phyloP scores from a whole-genome alignment of 768 basidiomycete species.

The Tubosaeta sp. region DNA sequence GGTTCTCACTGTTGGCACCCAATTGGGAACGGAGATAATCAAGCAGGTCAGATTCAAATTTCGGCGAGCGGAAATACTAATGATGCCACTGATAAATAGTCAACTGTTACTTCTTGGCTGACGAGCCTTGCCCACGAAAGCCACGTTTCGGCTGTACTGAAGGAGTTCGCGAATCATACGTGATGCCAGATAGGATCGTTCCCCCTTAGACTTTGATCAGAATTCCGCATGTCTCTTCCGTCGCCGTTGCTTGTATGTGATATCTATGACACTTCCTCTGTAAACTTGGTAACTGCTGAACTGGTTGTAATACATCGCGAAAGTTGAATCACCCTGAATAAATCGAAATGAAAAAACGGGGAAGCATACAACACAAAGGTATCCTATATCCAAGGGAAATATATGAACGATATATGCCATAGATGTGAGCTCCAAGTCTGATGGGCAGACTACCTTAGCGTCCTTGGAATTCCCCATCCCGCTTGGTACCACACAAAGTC shows the following conservation, averaged over 20 bases:
- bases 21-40: conserved; percentile 18
- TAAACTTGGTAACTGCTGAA: no score
- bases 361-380: not conserved
- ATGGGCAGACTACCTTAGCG: not conserved
- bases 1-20: conserved; percentile 8
- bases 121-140: conserved; percentile 24
- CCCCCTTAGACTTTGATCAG: not conserved
- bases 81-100: conserved; percentile 7
- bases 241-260: not conserved
- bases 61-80: conserved; percentile 9
- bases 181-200: not conserved
- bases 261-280: not conserved
- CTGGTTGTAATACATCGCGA: no score
- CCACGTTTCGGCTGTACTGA: conserved; percentile 19
- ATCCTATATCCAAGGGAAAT: not conserved
- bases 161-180: conserved; percentile 11
- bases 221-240: not conserved
- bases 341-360: not conserved
- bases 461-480: conserved; percentile 26
- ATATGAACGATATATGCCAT: not conserved
- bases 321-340: no score
- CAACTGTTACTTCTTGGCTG: conserved; percentile 21
- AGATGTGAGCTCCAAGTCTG: not conserved
- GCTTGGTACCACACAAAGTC: conserved; percentile 42
- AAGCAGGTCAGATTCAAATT: conserved; percentile 18